Evolutionary conservation across 352 stramenopile species (phyloP).

Genomic region (Globisporangium yorkense): DNA sequence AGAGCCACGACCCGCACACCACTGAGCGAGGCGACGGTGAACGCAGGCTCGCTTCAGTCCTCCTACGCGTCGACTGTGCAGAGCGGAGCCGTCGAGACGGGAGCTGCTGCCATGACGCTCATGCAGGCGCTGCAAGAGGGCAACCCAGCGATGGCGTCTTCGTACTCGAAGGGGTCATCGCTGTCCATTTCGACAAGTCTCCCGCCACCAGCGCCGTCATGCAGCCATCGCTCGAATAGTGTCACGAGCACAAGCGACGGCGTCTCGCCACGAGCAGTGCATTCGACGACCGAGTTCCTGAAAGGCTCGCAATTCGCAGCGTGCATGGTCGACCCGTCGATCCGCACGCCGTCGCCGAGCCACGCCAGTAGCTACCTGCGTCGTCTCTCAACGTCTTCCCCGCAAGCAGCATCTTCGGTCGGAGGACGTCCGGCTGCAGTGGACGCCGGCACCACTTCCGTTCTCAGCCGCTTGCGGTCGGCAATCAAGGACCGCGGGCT

Average conservation of each 20-base stretch:
- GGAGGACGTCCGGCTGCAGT: conserved; percentile 14
- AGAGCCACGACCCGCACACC: conserved; percentile 34
- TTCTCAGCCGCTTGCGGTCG: conserved; percentile 42
- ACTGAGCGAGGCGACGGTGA: conserved; percentile 27
- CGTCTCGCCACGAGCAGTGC: conserved; percentile 29
- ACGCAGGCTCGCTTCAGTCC: not conserved
- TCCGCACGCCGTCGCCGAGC: conserved; percentile 19
- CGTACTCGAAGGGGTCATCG: conserved; percentile 5
- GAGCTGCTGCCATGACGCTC: conserved; percentile 28
- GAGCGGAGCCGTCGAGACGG: not conserved
- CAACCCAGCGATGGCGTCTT: conserved; percentile 23
- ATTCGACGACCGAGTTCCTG: conserved; percentile 58
- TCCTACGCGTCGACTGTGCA: not conserved
- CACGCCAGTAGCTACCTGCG: conserved; percentile 4
- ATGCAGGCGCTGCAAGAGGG: conserved; percentile 47
- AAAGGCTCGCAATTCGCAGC: conserved; percentile 61
- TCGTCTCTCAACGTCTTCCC: not conserved
- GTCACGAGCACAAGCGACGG: conserved; percentile 21
- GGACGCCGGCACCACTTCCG: conserved; percentile 49
- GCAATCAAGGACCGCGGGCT: conserved; percentile 51
- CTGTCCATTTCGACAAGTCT: conserved; percentile 26
- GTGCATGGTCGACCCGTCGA: conserved; percentile 46
- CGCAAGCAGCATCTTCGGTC: conserved; percentile 2
- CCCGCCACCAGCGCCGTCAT: conserved; percentile 15
- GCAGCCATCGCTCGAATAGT: conserved; percentile 20